Base-by-base conservation (phyloP, 164 flowering plant genomes). In the Liriodendron chinense region DNA sequence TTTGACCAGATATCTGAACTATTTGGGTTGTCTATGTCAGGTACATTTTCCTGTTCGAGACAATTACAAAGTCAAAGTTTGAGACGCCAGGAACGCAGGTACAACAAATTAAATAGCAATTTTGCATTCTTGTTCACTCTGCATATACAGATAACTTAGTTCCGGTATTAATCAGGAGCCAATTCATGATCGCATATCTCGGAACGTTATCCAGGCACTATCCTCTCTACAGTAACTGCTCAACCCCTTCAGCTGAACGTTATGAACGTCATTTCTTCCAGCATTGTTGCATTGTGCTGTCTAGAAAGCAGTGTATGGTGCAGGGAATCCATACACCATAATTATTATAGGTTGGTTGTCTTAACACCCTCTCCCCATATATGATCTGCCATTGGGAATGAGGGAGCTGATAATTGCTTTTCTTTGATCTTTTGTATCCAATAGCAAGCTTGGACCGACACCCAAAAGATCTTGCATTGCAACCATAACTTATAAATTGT, bases 11-110 rank as follows among this genome's bases (percentile, higher is more conserved):
- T 49, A 21, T 7, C 67, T 47, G 50, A 73, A 43, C 13, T 1
- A 14, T 43, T 64, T 74, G 8, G 59, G 18, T 75, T 57, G 63
- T 68, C 73, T 49, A 43, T 76, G 75, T 71, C 92, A 94, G 98
- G 76, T 93, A 93, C 75, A 91, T 95, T 75, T 90, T 89, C 81
- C 82, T 96, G 83, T 96, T 74, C 26, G 97, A 94, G 86, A 91
- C 94, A 12, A 96, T 96, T 63, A 96, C 98, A 50, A 89, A 83
- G 34, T 90, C 94, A 47, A 87, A 80, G 80, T 91, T 96, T 77
- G 86, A 92, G 77, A 63, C 91, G 23, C 92, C 90, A 56, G 72
- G 14, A 26, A 72, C 76, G 4, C 78, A 89, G 59, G 59, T 53
- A 53, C 43, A 3, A 34, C 43, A 53, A 53, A 13, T 53, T 16